phyloP scores from a whole-genome alignment of 495 filamentous ascomycete species.

The Acidomyces sp. region DNA sequence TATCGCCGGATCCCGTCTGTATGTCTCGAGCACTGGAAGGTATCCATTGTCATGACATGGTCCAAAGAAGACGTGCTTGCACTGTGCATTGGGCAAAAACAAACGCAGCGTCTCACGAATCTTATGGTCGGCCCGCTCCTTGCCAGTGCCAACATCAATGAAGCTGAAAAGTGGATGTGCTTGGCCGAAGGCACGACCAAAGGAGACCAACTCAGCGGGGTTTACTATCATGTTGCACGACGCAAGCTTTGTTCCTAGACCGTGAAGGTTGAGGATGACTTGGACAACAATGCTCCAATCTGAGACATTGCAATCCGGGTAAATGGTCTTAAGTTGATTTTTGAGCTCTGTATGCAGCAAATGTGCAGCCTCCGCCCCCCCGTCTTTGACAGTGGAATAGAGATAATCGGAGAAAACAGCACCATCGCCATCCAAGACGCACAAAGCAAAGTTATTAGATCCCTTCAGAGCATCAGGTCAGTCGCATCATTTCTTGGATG shows the following conservation, averaged over 20 bases:
- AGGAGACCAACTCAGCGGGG: slow-evolving; percentile 22
- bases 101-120: slow-evolving; percentile 30
- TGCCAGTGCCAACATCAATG: slow-evolving; percentile 30
- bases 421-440: slow-evolving; percentile 32
- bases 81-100: slow-evolving; percentile 28
- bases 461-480: slow-evolving; percentile 20
- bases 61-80: slow-evolving; percentile 32
- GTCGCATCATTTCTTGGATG: no score
- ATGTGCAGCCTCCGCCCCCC: slow-evolving; percentile 30
- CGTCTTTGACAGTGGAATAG: slow-evolving; percentile 21
- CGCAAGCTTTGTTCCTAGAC: slow-evolving; percentile 24
- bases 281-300: slow-evolving; percentile 27
- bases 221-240: slow-evolving; percentile 21
- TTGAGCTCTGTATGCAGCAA: slow-evolving; percentile 24
- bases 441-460: slow-evolving; percentile 26
- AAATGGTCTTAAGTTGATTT: slow-evolving; percentile 20
- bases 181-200: slow-evolving; percentile 27
- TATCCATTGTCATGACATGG: slow-evolving; percentile 31
- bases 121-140: slow-evolving; percentile 31
- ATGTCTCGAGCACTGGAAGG: slow-evolving; percentile 27
- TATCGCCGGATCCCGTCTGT: slow-evolving; percentile 22
- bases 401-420: slow-evolving; percentile 28
- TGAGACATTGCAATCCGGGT: slow-evolving; percentile 17
- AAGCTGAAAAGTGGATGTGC: slow-evolving; percentile 31
- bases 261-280: slow-evolving; percentile 28